These are phyloP conservation scores for Entomophthora muscae DNA, from an alignment of 371 early-diverging fungal genomes.

Conservation along the genomic window DNA sequence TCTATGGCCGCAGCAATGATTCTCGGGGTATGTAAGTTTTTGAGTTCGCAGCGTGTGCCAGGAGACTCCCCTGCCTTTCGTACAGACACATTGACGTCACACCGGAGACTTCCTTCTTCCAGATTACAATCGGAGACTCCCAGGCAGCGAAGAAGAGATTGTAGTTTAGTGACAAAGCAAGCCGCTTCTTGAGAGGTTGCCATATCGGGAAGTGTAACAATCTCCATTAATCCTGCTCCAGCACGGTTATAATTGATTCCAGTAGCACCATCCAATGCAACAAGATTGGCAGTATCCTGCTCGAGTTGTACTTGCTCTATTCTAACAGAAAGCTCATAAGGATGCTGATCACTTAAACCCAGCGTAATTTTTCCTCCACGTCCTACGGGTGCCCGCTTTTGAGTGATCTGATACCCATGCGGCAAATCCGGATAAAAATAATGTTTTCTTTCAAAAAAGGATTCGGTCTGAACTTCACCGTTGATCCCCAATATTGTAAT, in stretches of 20 bases:
- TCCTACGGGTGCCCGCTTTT: conserved; percentile 58
- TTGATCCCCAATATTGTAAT: conserved; percentile 53
- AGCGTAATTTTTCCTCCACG: conserved; percentile 33
- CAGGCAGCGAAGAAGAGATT: conserved; percentile 45
- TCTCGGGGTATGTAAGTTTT: conserved; percentile 71
- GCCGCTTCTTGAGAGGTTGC: conserved; percentile 58
- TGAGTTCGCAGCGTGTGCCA: conserved; percentile 67
- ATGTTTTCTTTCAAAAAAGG: conserved; percentile 82
- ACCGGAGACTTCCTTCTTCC: conserved; percentile 80
- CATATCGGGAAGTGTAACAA: conserved; percentile 70
- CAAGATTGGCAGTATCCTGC: conserved; percentile 77
- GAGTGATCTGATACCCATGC: conserved; percentile 88
- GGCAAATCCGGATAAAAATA: conserved; percentile 88
- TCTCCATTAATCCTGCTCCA: conserved; percentile 74
- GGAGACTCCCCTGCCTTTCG: conserved; percentile 25
- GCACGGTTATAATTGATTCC: conserved; percentile 77
- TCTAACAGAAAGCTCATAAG: conserved; percentile 24
- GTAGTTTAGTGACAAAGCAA: conserved; percentile 53
- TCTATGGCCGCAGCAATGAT: conserved; percentile 55
- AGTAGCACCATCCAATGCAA: conserved; percentile 39
- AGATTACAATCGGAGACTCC: conserved; percentile 61
- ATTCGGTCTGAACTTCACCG: conserved; percentile 36
- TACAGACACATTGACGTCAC: conserved; percentile 86
- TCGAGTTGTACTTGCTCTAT: conserved; percentile 80
- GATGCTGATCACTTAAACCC: conserved; percentile 30